Evolutionary conservation across 768 basidiomycete species (phyloP), one percentile per base, ranked within the genome.

Genomic region (Lactarius sanguifluus): DNA sequence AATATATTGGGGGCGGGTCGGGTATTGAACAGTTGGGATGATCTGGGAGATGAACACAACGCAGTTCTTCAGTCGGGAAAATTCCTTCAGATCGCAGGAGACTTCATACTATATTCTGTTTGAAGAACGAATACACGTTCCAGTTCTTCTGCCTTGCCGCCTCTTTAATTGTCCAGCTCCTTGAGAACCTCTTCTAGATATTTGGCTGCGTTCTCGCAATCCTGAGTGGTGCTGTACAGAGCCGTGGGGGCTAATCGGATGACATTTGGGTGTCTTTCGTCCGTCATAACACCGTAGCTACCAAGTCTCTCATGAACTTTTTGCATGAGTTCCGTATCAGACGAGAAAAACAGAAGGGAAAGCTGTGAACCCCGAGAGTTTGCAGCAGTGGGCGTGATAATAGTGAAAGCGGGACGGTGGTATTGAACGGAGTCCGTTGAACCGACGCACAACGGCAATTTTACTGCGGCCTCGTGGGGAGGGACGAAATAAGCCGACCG

Each of bases 261-360:
- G 59, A 98, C 93, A 73, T 94, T 90, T 32, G 97, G 96, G 72
- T 87, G 79, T 73, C 97, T 81, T 76, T 96, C 92, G 77, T 99
- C 97, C 12, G 93, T 96, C 60, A 97, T 83, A 16, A 99, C 89
- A 7, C 97, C 97, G 59, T 81, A 76, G 67, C 81, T 81, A 25
- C 81, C 78, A 72, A 98, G 76, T 47, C 77, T 79, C 60, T 83
- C 76, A 67, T 87, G 85, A 25, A 97, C 82, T 64, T 78, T 80
- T 65, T 82, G 81, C 96, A 98, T 98, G 54, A 86, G 73, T 38
- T 79, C 82, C 16, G 83, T 72, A 62, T 81, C 83, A 36, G 77
- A 63, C 23, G 90, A 89, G 34, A 94, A 77, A 77, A 96, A 91
- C 36, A 93, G 77, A 38, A 98, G 79, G 28, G 94, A 97, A 20